Evolutionary conservation across 495 filamentous ascomycete genomes (phyloP), one percentile per base, ranked within the genome.

Genomic region (Trichoderma gamsii): DNA sequence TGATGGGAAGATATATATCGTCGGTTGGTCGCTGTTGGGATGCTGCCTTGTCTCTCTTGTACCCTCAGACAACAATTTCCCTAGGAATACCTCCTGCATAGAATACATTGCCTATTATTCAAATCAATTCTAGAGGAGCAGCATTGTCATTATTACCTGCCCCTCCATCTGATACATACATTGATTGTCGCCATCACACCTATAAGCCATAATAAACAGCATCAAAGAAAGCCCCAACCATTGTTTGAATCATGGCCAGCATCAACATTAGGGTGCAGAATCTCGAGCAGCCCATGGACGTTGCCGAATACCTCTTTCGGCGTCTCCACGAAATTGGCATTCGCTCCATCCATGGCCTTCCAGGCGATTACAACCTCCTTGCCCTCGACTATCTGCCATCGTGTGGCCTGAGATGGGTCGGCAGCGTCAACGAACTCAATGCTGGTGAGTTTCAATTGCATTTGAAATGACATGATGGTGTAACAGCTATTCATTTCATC

Each of bases 351-450:
- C 87, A 89, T 71, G 89, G 89, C 23, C 79, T 92, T 2, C 89
- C 89, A n/a, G 90, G 91, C 0, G 91, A 94, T 75, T 93, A 88
- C 78, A 92, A 92, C 72, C 80, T 94, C 27, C 80, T 84, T 3
- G 79, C 86, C 6, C 80, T 92, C 16, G 91, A 93, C 76, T 88
- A 86, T 73, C 72, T 92, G 46, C 81, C 82, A 29, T 85, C 85
- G 44, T 75, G 79, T 56, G 87, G 85, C 4, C 76, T 94, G 11
- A 81, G 85, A 71, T 93, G 91, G 90, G 86, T 92, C 23, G 91
- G 91, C 66, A 92, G 88, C 75, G 87, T 85, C 70, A 93, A 93
- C 72, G 90, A 93, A 73, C 84, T 94, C 65, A 93, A 94, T 75
- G 89, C 89, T n/a, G 89, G 87, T 84, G 69, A 66, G 76, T 67